Conservation (phyloP, 2,329 filamentous ascomycete genomes). For the Penicillium hordei region DNA sequence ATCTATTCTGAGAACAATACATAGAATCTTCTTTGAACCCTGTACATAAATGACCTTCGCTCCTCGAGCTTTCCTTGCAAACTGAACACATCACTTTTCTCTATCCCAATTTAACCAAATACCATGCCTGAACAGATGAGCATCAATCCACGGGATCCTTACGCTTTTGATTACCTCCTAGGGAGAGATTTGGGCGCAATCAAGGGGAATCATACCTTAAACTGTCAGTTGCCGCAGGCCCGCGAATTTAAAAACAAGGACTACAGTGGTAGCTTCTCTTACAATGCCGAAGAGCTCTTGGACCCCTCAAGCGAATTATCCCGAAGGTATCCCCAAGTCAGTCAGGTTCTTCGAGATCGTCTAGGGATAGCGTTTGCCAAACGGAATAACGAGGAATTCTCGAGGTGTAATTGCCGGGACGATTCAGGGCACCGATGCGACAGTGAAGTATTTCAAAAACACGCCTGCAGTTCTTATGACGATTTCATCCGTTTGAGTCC, state of each 20-base stretch:
- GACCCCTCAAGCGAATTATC: slow-evolving; percentile 12
- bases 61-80: background rate
- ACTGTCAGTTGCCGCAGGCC: background rate
- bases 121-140: background rate
- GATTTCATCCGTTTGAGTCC: background rate
- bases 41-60: background rate
- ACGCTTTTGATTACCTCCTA: background rate
- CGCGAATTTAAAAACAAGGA: background rate
- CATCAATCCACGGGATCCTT: background rate
- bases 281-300: slow-evolving; percentile 4
- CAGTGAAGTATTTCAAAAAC: background rate
- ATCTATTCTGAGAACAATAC: background rate
- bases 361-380: slow-evolving; percentile 7
- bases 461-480: background rate
- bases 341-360: slow-evolving; percentile 11
- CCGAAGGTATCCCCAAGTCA: slow-evolving; percentile 11
- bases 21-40: background rate
- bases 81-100: background rate
- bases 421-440: background rate
- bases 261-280: background rate
- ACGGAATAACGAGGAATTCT: slow-evolving; percentile 10
- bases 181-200: slow-evolving; percentile 1
- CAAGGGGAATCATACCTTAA: background rate
- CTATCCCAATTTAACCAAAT: background rate
- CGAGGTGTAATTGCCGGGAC: slow-evolving; percentile 10